These are phyloP conservation scores for Quercus alba DNA, from an alignment of 306 rosid species.

Conservation along the genomic window DNA sequence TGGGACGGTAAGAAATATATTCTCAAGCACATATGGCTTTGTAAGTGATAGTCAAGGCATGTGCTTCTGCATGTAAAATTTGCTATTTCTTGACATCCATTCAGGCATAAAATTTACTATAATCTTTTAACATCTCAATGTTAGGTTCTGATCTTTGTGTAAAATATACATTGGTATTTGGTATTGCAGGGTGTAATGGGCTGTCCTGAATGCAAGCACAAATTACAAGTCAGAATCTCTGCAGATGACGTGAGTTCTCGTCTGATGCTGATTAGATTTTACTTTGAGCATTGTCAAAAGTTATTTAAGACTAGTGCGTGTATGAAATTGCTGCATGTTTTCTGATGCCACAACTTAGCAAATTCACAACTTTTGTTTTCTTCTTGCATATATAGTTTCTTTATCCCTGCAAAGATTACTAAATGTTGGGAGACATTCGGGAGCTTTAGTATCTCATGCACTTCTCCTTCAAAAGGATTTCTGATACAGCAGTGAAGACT, in stretches of 20 bases:
- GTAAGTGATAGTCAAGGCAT: neutral
- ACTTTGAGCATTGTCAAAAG: neutral
- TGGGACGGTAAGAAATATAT: constrained; percentile 70
- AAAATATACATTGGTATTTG: constrained; percentile 25
- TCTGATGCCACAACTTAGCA: neutral
- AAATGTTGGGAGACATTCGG: neutral
- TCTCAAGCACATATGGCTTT: constrained; percentile 3
- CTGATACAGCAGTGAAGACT: too few species aligned
- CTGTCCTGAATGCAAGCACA: constrained; percentile 89
- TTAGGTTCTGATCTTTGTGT: constrained; percentile 13
- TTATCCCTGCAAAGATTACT: neutral
- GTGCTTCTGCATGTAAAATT: constrained; percentile 3
- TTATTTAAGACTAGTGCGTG: neutral
- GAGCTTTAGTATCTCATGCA: neutral
- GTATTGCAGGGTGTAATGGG: constrained; percentile 87
- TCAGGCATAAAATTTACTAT: neutral
- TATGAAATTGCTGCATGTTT: neutral
- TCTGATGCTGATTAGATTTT: constrained; percentile 3
- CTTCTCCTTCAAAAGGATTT: neutral
- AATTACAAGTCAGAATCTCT: constrained; percentile 77
- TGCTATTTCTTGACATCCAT: neutral
- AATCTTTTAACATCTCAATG: constrained; percentile 18
- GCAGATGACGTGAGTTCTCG: constrained; percentile 82
- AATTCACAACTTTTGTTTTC: neutral
- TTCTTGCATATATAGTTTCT: neutral